Evolutionary conservation across 352 stramenopile species (phyloP), one percentile per base, ranked within the genome.

Genomic region (Phytophthora vignae): DNA sequence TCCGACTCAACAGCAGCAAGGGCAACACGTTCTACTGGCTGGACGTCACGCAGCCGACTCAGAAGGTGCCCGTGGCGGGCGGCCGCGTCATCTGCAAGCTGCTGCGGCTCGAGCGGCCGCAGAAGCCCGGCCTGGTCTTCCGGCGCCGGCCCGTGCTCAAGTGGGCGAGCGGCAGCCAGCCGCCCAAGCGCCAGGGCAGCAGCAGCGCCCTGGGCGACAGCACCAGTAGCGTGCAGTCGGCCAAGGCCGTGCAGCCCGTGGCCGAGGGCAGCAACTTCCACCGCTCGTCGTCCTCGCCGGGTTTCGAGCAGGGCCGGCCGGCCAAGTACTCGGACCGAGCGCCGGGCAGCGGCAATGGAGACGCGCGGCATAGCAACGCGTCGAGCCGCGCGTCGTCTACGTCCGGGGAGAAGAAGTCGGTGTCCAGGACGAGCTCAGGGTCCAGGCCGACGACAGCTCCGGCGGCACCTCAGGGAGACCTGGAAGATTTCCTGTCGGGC

Each of bases 71-170:
- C 46, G 61, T 96, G 22, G 76, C 84, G 1, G 90, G 91, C 46
- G 89, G 89, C 15, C 84, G 88, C 52, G 86, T 96, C 22, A 94
- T 96, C 68, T 93, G 83, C 73, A 96, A 96, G 64, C 75, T 96
- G 55, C 71, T 96, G 59, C 84, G 89, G 1, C 86, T 95, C 22
- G 71, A 79, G 49, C 84, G 85, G 11, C 85, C 84, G 3, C 60
- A 69, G n/a, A 85, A 87, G 53, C 25, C 67, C 36, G 88, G 88
- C 8, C 76, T 96, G 40, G 67, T 96, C 21, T 91, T 96, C 64
- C 79, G 85, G 59, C 84, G 87, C 54, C 90, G 91, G 53, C 86
- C 88, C 25, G 83, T 92, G 75, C 71, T 92, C 55, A 88, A 90
- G 50, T 92, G 83, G 83, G 71, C 69, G 6, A 78, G 54, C 36